Base-by-base conservation (phyloP, 805 yeast genomes). In the Candida silvicultrix region DNA sequence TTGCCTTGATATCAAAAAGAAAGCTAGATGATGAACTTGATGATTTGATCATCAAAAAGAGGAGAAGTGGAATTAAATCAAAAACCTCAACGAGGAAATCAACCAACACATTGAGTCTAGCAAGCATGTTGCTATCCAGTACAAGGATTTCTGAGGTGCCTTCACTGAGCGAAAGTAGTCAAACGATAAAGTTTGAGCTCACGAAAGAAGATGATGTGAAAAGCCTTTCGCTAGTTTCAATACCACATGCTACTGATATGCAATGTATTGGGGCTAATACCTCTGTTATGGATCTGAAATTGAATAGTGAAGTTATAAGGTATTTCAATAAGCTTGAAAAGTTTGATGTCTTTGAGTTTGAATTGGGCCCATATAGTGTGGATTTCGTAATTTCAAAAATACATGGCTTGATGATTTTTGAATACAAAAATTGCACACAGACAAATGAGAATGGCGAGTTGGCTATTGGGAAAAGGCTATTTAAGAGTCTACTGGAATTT, bases 21-120 rank as follows among this genome's bases (percentile, higher is more conserved):
- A 14, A 39, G 2, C 34, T 55, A 28, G 58, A 56, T 43, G 52
- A 49, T 15, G 58, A 56, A 5, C 38, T 56, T 16, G 51, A 56
- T 4, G 45, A 42, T 8, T 47, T 56, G 40, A 51, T 56, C 5
- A 7, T 36, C 5, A 45, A 15, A 15, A 54, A 40, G 37, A 42
- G 29, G 40, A 36, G 20, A 25, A 37, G 10, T 47, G n/a, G 35
- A 38, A 36, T 4, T 5, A 21, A 2, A 21, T 38, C 9, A 4
- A 3, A 5, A 18, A 20, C 16, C 11, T 23, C 23, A 14, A 16
- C 41, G 4, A 18, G 21, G 6, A 37, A 29, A 16, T 15, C 5
- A 45, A 45, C 1, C 23, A 45, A 6, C 32, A 42, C 18, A 34
- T 34, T 22, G 36, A 44, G 6, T 4, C 19, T 35, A 16, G 38